Percentiles rank a stretch among this genome's conserved stretches.
phyloP scores from a whole-genome alignment of 257 asterid genomes.

The Scutellaria galericulata region DNA sequence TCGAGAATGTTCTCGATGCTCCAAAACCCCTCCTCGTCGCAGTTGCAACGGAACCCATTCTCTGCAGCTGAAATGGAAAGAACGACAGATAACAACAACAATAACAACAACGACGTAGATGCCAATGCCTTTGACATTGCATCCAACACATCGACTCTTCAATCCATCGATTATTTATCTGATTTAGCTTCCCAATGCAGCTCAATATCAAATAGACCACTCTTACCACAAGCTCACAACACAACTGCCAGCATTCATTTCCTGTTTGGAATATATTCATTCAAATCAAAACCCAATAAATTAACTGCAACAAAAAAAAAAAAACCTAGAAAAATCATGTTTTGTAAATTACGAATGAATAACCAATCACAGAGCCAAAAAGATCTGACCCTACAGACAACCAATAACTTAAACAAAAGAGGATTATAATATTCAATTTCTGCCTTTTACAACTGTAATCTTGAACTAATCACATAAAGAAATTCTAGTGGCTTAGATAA shows the following conservation, averaged over 20 bases:
- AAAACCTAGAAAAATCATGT: background rate
- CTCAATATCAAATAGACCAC: slow-evolving; percentile 32
- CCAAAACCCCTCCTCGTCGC: slow-evolving; percentile 90
- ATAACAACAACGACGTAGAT: slow-evolving; percentile 41
- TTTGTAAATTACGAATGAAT: slow-evolving; percentile 5
- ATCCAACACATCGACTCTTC: slow-evolving; percentile 46
- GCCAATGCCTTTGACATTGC: slow-evolving; percentile 66
- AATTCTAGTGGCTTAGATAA: slow-evolving; percentile 18
- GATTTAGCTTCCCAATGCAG: slow-evolving; percentile 35
- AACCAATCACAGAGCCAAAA: slow-evolving; percentile 30
- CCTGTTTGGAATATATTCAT: slow-evolving; percentile 38
- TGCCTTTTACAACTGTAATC: slow-evolving; percentile 30
- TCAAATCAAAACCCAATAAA: slow-evolving; percentile 31
- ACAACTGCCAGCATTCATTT: slow-evolving; percentile 23
- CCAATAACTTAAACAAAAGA: slow-evolving; percentile 24
- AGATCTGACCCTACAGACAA: slow-evolving; percentile 42
- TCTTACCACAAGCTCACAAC: slow-evolving; percentile 36
- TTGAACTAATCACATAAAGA: slow-evolving; percentile 24
- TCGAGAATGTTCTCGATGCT: slow-evolving; percentile 65
- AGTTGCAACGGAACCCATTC: slow-evolving; percentile 58
- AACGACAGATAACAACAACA: slow-evolving; percentile 47
- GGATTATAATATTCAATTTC: slow-evolving; percentile 32
- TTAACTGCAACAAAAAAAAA: background rate
- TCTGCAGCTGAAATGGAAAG: slow-evolving; percentile 48
- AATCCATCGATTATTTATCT: slow-evolving; percentile 38